Base-by-base conservation (phyloP, 2,329 filamentous ascomycete species). In the Hymenoscyphus salicellus region DNA sequence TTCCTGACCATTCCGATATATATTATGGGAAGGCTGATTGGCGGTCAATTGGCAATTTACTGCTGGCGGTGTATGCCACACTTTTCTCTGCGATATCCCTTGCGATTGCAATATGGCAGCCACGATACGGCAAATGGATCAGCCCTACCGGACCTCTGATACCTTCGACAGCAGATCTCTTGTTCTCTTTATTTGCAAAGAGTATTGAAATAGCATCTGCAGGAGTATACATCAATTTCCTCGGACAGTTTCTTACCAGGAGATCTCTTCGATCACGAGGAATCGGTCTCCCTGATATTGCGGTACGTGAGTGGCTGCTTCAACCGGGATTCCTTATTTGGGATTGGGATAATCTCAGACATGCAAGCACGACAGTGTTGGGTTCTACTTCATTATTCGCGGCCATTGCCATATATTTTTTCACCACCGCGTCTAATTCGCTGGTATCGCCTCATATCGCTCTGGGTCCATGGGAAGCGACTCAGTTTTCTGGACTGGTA, bases 71-170 rank as follows among this genome's bases (percentile, higher is more conserved):
- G n/a, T 64, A 64, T 58, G 63, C 63, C 8, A 64, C 63, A 2
- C 26, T 64, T 23, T 52, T 58, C n/a, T 64, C 63, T 6, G 52
- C 28, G 10, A 30, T 64, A 28, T 61, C 58, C 17, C 59, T 64
- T 26, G 63, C 58, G 16, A 61, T 64, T 58, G 63, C 63, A 5
- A 43, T 61, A 30, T 58, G 58, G 41, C 58, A 58, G 61, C 63
- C 63, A 28, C 63, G 63, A 26, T 64, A 64, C 26, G 63, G 63
- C 55, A 64, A 61, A 55, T 61, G 49, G 63, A 64, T 64, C 33
- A 32, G 63, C 17, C 63, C 63, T 16, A 58, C 59, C 3, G 58
- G 52, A 52, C 59, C 17, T 16, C 11, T 64, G 30, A 61, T 30
- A 38, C 63, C 63, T 17, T 64, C 63, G 16, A 64, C 59, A 5